These are phyloP conservation scores for Skeletonema menzelii DNA, from an alignment of 108 stramenopile genomes.

Conservation along the genomic window DNA sequence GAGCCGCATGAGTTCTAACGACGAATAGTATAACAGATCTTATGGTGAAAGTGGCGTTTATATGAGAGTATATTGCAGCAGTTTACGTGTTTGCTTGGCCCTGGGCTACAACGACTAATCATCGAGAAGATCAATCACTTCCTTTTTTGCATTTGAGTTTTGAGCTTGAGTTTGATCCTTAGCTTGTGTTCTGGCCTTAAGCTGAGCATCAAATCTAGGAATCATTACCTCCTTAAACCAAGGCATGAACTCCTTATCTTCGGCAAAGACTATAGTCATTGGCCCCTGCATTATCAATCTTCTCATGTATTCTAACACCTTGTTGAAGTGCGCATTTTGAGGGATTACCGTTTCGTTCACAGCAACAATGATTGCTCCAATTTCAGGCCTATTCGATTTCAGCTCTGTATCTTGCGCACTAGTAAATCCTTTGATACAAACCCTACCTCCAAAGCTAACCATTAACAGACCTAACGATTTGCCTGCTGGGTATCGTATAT, in stretches of 20 bases:
- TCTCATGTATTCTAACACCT: constrained; percentile 23
- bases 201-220: background rate
- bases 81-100: background rate
- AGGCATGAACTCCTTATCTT: constrained; percentile 37
- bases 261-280: constrained; percentile 29
- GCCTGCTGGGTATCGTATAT: constrained; percentile 18
- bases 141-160: background rate
- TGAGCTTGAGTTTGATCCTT: background rate
- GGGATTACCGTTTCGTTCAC: constrained; percentile 46
- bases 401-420: background rate
- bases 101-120: background rate
- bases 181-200: background rate
- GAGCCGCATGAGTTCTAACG: too few species aligned
- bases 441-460: constrained; percentile 30
- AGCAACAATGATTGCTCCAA: constrained; percentile 63
- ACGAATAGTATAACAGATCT: too few species aligned
- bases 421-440: constrained; percentile 34
- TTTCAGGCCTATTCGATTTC: constrained; percentile 24
- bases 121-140: background rate
- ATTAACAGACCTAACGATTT: constrained; percentile 38
- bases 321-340: background rate
- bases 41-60: background rate
- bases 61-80: background rate
- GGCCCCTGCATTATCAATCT: constrained; percentile 8
- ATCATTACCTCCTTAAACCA: constrained; percentile 21